Conservation (phyloP, 2,329 filamentous ascomycete species). For the Nakataea oryzae region DNA sequence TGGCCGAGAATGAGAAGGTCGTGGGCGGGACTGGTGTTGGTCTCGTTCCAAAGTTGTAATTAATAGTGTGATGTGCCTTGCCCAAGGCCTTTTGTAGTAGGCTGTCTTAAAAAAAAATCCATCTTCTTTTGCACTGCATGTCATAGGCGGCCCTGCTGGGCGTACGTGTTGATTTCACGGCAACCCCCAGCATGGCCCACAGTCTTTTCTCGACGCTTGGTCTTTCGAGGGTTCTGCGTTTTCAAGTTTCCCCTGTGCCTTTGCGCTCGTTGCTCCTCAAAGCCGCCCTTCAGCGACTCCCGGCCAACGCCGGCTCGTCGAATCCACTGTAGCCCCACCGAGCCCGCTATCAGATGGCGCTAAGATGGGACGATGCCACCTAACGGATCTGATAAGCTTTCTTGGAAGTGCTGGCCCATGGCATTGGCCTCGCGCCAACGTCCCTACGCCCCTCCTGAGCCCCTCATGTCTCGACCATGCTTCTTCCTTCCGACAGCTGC, state of each 20-base stretch:
- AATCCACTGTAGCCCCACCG: neutral
- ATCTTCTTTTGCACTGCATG: too few species aligned
- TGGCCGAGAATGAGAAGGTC: slow-evolving; percentile 1
- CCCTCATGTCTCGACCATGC: neutral
- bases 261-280: too few species aligned
- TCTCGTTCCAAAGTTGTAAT: neutral
- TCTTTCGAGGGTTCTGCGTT: too few species aligned
- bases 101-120: too few species aligned
- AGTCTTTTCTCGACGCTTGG: too few species aligned
- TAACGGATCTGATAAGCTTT: neutral
- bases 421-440: neutral
- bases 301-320: too few species aligned
- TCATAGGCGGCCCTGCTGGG: too few species aligned
- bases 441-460: neutral
- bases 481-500: neutral
- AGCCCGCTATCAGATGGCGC: neutral
- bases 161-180: too few species aligned
- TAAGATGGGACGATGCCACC: neutral
- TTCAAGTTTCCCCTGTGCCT: too few species aligned
- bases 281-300: neutral
- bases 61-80: neutral
- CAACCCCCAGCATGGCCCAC: too few species aligned
- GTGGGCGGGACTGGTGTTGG: slow-evolving; percentile 1
- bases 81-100: neutral
- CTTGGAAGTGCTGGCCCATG: neutral